phyloP scores from a whole-genome alignment of 1,284 basidiomycete species.

The Amylostereum areolatum region DNA sequence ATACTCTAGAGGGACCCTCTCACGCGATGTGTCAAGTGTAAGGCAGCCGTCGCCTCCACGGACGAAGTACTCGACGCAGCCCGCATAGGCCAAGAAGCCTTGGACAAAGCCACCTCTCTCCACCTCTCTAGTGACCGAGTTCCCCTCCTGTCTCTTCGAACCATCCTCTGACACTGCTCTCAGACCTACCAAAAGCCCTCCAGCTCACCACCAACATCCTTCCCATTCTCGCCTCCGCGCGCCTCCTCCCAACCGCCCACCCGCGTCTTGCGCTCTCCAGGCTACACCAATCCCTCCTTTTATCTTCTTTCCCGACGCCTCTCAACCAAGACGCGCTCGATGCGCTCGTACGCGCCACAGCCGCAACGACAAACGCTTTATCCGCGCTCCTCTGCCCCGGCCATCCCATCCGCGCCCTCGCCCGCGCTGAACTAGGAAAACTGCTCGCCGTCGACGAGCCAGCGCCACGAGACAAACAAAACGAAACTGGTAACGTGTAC shows the following conservation, averaged over 20 bases:
- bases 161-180: neutral
- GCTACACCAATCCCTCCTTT: constrained; percentile 61
- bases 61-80: constrained; percentile 55
- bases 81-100: constrained; percentile 59
- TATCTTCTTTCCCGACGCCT: constrained; percentile 38
- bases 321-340: constrained; percentile 51
- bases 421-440: constrained; percentile 78
- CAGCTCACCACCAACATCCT: constrained; percentile 62
- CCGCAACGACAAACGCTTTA: constrained; percentile 53
- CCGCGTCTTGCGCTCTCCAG: constrained; percentile 74
- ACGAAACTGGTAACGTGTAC: constrained; percentile 27
- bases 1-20: constrained; percentile 32
- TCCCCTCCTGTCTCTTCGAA: neutral
- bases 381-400: constrained; percentile 50
- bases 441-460: constrained; percentile 73
- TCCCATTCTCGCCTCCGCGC: constrained; percentile 50
- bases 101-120: constrained; percentile 62
- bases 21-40: constrained; percentile 58
- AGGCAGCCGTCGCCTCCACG: constrained; percentile 38
- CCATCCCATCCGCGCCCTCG: constrained; percentile 77
- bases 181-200: constrained; percentile 52
- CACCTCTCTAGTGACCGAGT: constrained; percentile 45
- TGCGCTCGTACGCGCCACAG: constrained; percentile 53
- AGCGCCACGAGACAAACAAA: constrained; percentile 19
- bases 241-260: constrained; percentile 56